Evolutionary conservation across 805 yeast species (phyloP).

Genomic region (Candida lessepsii): DNA sequence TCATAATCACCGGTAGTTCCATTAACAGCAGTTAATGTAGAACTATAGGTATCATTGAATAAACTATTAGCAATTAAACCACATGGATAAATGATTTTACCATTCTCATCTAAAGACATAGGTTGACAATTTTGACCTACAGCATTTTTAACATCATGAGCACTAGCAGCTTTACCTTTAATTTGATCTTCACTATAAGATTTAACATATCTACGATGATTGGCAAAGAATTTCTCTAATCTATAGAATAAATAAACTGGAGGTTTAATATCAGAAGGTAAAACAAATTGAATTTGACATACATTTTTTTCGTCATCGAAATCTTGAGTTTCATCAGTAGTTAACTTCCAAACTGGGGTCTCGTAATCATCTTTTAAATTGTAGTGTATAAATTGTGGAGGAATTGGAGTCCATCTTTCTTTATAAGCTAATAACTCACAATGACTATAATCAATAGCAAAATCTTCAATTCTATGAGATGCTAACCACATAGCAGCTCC

Average conservation of each 20-base stretch:
- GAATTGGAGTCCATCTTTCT: slow-evolving; percentile 34
- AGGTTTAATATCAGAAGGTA: slow-evolving; percentile 31
- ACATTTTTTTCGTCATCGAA: slow-evolving; percentile 52
- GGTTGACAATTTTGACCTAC: slow-evolving; percentile 48
- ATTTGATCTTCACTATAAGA: slow-evolving; percentile 45
- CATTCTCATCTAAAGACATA: slow-evolving; percentile 34
- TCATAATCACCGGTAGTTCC: slow-evolving; percentile 31
- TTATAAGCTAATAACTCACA: slow-evolving; percentile 36
- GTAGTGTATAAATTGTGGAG: slow-evolving; percentile 38
- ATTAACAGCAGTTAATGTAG: slow-evolving; percentile 36
- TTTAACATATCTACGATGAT: slow-evolving; percentile 44
- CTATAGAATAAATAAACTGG: slow-evolving; percentile 45
- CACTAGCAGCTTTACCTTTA: slow-evolving; percentile 38
- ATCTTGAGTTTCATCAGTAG: slow-evolving; percentile 40
- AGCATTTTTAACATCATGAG: slow-evolving; percentile 33
- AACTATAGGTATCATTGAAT: slow-evolving; percentile 66
- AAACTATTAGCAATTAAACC: slow-evolving; percentile 80
- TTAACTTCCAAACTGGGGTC: slow-evolving; percentile 37
- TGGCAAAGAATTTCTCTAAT: slow-evolving; percentile 40
- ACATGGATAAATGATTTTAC: slow-evolving; percentile 70
- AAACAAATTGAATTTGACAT: slow-evolving; percentile 39
- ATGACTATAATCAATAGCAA: slow-evolving; percentile 41
- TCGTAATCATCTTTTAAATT: slow-evolving; percentile 23
- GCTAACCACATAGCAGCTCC: slow-evolving; percentile 51
- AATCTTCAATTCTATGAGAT: slow-evolving; percentile 36